These are phyloP conservation scores for Suillus paluster DNA, from an alignment of 768 basidiomycete species.

Conservation along the genomic window DNA sequence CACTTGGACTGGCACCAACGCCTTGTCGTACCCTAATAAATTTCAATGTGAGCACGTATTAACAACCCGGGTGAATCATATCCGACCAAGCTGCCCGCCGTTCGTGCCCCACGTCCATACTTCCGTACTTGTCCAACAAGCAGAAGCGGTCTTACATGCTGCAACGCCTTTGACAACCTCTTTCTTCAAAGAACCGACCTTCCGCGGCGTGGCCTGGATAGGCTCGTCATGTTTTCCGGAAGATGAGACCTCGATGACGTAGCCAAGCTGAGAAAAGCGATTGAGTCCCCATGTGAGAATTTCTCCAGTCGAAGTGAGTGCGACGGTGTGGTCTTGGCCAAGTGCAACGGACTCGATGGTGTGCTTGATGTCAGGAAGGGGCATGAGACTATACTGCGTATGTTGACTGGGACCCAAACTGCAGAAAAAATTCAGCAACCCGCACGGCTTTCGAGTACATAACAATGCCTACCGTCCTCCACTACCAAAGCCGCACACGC, in stretches of 20 bases:
- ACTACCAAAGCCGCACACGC: slow-evolving; percentile 88
- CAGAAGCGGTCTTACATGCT: slow-evolving; percentile 85
- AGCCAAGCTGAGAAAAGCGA: slow-evolving; percentile 88
- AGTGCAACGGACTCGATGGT: slow-evolving; percentile 72
- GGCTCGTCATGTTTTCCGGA: slow-evolving; percentile 63
- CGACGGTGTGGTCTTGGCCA: slow-evolving; percentile 95
- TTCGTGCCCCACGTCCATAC: slow-evolving; percentile 95
- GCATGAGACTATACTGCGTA: slow-evolving; percentile 75
- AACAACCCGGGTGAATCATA: neutral
- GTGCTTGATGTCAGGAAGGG: slow-evolving; percentile 54
- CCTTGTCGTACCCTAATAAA: slow-evolving; percentile 72
- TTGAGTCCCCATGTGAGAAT: slow-evolving; percentile 92
- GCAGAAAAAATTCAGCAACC: slow-evolving; percentile 8
- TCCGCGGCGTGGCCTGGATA: slow-evolving; percentile 76
- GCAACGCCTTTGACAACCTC: slow-evolving; percentile 82
- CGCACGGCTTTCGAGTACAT: slow-evolving; percentile 4
- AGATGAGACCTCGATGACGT: slow-evolving; percentile 64
- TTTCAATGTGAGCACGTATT: neutral
- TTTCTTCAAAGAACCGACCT: slow-evolving; percentile 79
- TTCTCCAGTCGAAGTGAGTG: slow-evolving; percentile 78
- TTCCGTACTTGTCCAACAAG: slow-evolving; percentile 78
- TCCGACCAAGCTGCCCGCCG: slow-evolving; percentile 85
- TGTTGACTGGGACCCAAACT: slow-evolving; percentile 79
- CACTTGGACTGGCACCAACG: slow-evolving; percentile 73
- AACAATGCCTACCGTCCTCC: slow-evolving; percentile 70